Evolutionary conservation across 345 rosid genomes (phyloP).

Genomic region (Theobroma cacao): DNA sequence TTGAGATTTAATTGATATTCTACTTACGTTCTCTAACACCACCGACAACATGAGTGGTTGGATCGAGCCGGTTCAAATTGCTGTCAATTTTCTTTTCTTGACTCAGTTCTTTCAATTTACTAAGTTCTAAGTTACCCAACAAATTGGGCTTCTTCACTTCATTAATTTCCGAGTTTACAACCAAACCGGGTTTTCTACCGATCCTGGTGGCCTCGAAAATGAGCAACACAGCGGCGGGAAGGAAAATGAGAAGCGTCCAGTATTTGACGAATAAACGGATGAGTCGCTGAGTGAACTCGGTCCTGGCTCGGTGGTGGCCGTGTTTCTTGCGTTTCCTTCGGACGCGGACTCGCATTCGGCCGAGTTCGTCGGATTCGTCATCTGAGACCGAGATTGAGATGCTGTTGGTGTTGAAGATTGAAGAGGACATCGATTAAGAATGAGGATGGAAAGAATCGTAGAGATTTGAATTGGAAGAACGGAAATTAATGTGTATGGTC

Average conservation of each 20-base stretch:
- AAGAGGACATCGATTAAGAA: constrained; percentile 21
- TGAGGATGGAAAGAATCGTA: not conserved
- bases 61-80: constrained; percentile 62
- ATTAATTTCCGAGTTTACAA: constrained; percentile 8
- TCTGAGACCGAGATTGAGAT: constrained; percentile 67
- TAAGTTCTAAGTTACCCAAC: not conserved
- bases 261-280: constrained; percentile 50
- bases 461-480: not conserved
- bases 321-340: constrained; percentile 73
- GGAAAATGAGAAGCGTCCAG: constrained; percentile 59
- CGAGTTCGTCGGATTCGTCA: constrained; percentile 63
- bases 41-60: constrained; percentile 36
- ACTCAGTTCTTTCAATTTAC: constrained; percentile 12
- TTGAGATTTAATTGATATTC: not conserved
- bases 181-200: constrained; percentile 32
- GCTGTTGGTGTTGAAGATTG: constrained; percentile 38
- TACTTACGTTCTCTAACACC: constrained; percentile 54
- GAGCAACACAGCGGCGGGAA: constrained; percentile 52
- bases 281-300: constrained; percentile 43
- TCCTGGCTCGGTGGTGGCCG: constrained; percentile 31
- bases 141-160: constrained; percentile 1
- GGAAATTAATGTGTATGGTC: not conserved
- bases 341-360: constrained; percentile 60
- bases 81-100: constrained; percentile 23
- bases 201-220: constrained; percentile 65